Percentiles rank a stretch among this genome's conserved stretches.
Evolutionary conservation across 2,329 filamentous ascomycete genomes (phyloP).

Genomic region (Pezicula rhizophila): DNA sequence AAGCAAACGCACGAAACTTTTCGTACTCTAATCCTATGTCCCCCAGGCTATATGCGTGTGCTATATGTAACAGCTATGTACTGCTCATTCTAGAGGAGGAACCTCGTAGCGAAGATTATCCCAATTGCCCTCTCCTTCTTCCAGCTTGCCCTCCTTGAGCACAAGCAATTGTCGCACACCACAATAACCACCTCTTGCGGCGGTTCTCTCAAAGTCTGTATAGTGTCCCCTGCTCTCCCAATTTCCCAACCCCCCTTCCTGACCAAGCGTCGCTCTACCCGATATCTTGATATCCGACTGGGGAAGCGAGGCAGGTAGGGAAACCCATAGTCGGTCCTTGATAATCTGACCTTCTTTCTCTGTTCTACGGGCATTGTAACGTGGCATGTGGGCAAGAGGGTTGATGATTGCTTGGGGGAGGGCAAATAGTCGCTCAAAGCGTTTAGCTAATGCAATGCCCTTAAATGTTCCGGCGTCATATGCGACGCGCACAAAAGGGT

Average conservation of each 20-base stretch:
- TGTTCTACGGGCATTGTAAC: constrained; percentile 52
- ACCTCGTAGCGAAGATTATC: constrained; percentile 23
- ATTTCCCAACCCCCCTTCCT: constrained; percentile 12
- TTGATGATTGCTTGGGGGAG: constrained; percentile 54
- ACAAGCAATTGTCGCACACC: constrained; percentile 47
- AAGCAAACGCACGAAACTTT: no score
- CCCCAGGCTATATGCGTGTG: no score
- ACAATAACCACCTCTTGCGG: constrained; percentile 49
- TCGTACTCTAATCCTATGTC: no score
- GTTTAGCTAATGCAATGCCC: constrained; percentile 53
- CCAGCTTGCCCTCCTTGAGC: constrained; percentile 24
- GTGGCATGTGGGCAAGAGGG: constrained; percentile 48
- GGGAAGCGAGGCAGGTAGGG: not conserved
- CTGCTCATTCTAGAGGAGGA: constrained; percentile 15
- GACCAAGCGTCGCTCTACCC: constrained; percentile 17
- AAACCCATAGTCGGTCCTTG: constrained; percentile 45
- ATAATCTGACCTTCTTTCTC: constrained; percentile 53
- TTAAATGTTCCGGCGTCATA: constrained; percentile 52
- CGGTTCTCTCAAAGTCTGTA: constrained; percentile 36
- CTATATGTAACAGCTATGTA: no score
- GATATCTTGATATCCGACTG: not conserved
- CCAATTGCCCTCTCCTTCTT: constrained; percentile 27
- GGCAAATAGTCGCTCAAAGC: constrained; percentile 60
- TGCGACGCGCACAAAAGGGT: constrained; percentile 67
- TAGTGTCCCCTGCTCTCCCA: constrained; percentile 30